Base-by-base conservation (phyloP, 2,329 filamentous ascomycete genomes). In the Rhynchosporium graminicola region DNA sequence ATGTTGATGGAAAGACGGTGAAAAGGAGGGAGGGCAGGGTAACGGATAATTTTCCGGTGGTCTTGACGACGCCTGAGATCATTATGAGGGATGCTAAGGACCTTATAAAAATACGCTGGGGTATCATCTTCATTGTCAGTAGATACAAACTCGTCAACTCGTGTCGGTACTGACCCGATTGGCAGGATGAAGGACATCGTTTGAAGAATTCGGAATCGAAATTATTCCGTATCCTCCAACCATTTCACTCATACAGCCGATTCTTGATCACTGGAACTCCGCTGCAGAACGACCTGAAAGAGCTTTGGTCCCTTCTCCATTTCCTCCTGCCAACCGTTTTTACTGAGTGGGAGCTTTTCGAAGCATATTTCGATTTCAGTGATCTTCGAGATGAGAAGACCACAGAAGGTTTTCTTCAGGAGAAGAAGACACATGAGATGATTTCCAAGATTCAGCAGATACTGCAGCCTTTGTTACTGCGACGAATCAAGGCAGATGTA, bases 191-290 rank as follows among this genome's bases (percentile, higher is more conserved):
- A 77, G 95, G 95, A 0, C 95, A 99, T 74, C 89, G 95, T 0
- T 87, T 99, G 82, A 99, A 99, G 79, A 99, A 99, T 67, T 89
- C 96, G 66, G 93, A 98, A 56, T 96, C 94, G 36, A 90, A 91
- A 62, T 81, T 99, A 0, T 97, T 98, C 66, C 89, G 91, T 54
- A 92, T 97, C 68, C 79, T 99, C 0, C 87, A 95, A 67, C 88
- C 89, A 0, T 98, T 98, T 72, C 87, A 88, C 29, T 98, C 94
- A 0, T 92, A 93, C 0, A 97, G 96, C 46, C 85, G 95, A 61
- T 82, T 99, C 0, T 82, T 99, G 0, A 97, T 99, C 40, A 98
- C 95, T 0, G 95, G 95, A 8, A 99, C 95, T 0, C 95, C 95
- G 0, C 78, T 99, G 0, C 95, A 99, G 68, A 99, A 99, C 75